These are phyloP conservation scores for Trifolium repens DNA, from an alignment of 306 rosid species.

Conservation along the genomic window DNA sequence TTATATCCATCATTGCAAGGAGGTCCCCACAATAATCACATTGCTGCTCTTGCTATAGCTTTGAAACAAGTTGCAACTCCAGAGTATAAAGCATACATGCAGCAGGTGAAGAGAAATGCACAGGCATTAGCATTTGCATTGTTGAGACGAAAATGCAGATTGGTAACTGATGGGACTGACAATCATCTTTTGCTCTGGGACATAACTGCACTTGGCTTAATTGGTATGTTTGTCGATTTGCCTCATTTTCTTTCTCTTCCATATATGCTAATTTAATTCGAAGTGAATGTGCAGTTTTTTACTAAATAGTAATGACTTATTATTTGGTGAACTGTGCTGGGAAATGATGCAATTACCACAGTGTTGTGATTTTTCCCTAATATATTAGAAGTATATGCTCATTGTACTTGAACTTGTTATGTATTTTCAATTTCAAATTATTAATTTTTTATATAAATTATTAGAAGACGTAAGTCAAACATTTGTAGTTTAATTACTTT, in stretches of 20 bases:
- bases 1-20: slow-evolving; percentile 83
- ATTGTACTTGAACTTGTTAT: slow-evolving; percentile 10
- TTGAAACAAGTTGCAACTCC: slow-evolving; percentile 82
- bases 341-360: neutral
- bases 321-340: neutral
- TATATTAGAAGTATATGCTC: slow-evolving; percentile 7
- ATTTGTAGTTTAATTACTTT: neutral
- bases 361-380: neutral
- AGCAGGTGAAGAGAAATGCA: slow-evolving; percentile 85
- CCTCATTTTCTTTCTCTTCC: slow-evolving; percentile 15
- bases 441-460: no score
- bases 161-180: slow-evolving; percentile 89
- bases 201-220: slow-evolving; percentile 71
- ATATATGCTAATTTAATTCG: neutral
- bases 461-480: neutral
- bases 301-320: neutral
- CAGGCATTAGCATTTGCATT: slow-evolving; percentile 76
- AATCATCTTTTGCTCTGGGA: slow-evolving; percentile 94
- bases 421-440: slow-evolving; percentile 10
- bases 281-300: neutral
- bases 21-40: slow-evolving; percentile 88
- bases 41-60: slow-evolving; percentile 87
- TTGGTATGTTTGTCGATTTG: slow-evolving; percentile 49
- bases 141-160: slow-evolving; percentile 80
- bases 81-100: slow-evolving; percentile 76